Conservation (phyloP, 2,329 filamentous ascomycete genomes). For the Septoria petroselini region DNA sequence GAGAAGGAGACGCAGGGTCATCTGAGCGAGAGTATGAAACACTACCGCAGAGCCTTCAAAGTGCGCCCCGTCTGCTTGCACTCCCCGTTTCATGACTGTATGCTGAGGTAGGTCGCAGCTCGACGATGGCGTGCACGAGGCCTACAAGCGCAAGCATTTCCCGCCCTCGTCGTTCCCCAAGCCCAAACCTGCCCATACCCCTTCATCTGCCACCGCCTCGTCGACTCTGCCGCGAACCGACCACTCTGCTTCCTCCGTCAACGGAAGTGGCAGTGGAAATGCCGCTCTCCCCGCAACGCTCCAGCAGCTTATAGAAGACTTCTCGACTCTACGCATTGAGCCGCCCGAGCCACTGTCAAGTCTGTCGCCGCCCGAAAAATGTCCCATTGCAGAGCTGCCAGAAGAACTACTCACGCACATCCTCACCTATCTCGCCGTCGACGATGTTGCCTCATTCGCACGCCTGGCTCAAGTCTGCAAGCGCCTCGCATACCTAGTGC, state of each 20-base stretch:
- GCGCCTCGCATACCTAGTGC: constrained; percentile 77
- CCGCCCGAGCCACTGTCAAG: constrained; percentile 67
- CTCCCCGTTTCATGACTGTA: constrained; percentile 1
- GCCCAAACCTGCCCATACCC: constrained; percentile 45
- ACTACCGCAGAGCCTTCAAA: constrained; percentile 88
- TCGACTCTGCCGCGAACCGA: constrained; percentile 53
- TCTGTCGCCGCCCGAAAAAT: constrained; percentile 69
- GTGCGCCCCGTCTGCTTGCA: constrained; percentile 47
- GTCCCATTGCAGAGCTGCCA: constrained; percentile 72
- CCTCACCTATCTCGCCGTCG: constrained; percentile 65
- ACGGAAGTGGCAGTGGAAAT: constrained; percentile 18
- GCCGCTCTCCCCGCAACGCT: constrained; percentile 54
- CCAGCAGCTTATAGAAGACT: constrained; percentile 69
- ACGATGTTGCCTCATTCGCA: constrained; percentile 73
- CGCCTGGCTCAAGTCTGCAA: constrained; percentile 81
- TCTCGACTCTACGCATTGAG: constrained; percentile 67
- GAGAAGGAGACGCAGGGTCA: constrained; percentile 82
- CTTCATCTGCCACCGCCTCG: constrained; percentile 48
- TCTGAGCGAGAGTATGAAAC: constrained; percentile 79
- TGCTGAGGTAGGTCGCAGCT: constrained; percentile 55
- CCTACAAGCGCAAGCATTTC: constrained; percentile 90
- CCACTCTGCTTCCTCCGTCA: constrained; percentile 58
- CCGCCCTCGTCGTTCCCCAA: constrained; percentile 56
- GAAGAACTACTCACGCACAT: constrained; percentile 83
- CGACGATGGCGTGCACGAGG: constrained; percentile 77